Evolutionary conservation across 768 basidiomycete species (phyloP).

Genomic region (Lyophyllum semitale): DNA sequence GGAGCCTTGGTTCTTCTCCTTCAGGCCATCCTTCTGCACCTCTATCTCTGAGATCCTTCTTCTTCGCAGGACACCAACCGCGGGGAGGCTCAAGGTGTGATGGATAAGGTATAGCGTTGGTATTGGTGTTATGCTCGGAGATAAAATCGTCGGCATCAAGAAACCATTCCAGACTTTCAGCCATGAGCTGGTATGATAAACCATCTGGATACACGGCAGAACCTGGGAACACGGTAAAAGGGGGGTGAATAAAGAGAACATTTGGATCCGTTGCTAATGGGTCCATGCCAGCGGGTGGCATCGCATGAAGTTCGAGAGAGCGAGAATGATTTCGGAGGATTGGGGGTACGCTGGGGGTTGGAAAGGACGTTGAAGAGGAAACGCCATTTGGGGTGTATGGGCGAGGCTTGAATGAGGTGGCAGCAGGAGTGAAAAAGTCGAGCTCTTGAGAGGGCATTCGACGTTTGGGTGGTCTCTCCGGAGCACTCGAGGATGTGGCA

Average conservation of each 20-base stretch:
- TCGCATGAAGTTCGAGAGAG: slow-evolving; percentile 41
- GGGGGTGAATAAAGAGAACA: slow-evolving; percentile 73
- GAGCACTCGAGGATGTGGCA: slow-evolving; percentile 25
- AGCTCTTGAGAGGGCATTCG: slow-evolving; percentile 49
- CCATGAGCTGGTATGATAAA: slow-evolving; percentile 69
- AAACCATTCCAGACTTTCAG: slow-evolving; percentile 82
- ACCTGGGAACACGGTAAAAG: slow-evolving; percentile 68
- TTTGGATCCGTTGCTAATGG: slow-evolving; percentile 67
- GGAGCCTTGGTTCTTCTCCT: slow-evolving; percentile 75
- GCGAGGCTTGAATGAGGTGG: slow-evolving; percentile 64
- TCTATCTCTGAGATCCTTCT: slow-evolving; percentile 72
- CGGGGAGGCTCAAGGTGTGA: slow-evolving; percentile 79
- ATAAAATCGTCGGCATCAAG: slow-evolving; percentile 69
- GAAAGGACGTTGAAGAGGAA: slow-evolving; percentile 19
- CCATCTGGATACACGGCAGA: slow-evolving; percentile 64
- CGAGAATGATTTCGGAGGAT: slow-evolving; percentile 31
- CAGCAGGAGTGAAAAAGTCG: slow-evolving; percentile 64
- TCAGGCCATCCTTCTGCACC: slow-evolving; percentile 76
- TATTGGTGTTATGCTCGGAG: slow-evolving; percentile 43
- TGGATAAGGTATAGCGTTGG: slow-evolving; percentile 68
- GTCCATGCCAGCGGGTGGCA: slow-evolving; percentile 62
- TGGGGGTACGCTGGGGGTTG: slow-evolving; percentile 25
- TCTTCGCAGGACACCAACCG: slow-evolving; percentile 87
- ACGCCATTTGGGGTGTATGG: slow-evolving; percentile 54
- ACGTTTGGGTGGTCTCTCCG: slow-evolving; percentile 46